Evolutionary conservation across 805 yeast genomes (phyloP).

Genomic region (Metschnikowia santaceciliae): DNA sequence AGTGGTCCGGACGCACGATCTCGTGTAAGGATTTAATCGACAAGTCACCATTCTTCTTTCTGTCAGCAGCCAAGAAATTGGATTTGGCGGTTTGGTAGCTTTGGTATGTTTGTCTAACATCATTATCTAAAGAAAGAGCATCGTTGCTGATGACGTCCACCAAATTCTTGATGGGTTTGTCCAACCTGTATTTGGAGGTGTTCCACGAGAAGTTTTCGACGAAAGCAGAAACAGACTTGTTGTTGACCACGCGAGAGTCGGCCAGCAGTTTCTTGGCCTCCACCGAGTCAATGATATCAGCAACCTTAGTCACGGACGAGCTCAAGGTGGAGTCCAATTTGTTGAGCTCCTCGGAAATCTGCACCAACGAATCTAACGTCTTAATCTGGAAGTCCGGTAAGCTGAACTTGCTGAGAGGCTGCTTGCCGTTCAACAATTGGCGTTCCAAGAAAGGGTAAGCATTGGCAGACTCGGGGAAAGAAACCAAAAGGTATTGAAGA

Average conservation of each 20-base stretch:
- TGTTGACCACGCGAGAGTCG: slow-evolving; percentile 38
- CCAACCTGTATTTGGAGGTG: slow-evolving; percentile 77
- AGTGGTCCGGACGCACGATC: slow-evolving; percentile 76
- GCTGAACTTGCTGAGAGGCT: slow-evolving; percentile 52
- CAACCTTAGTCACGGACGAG: slow-evolving; percentile 63
- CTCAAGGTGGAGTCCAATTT: slow-evolving; percentile 80
- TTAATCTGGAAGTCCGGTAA: slow-evolving; percentile 91
- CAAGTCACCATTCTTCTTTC: slow-evolving; percentile 90
- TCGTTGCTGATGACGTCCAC: slow-evolving; percentile 68
- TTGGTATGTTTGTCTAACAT: slow-evolving; percentile 72
- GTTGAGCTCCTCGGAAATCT: slow-evolving; percentile 83
- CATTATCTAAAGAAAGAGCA: slow-evolving; percentile 78
- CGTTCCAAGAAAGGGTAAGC: slow-evolving; percentile 53
- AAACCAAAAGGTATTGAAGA: slow-evolving; percentile 50
- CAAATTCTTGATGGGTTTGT: slow-evolving; percentile 75
- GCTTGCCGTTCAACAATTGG: slow-evolving; percentile 52
- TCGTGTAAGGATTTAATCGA: slow-evolving; percentile 89
- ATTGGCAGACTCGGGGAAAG: slow-evolving; percentile 52
- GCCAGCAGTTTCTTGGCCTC: slow-evolving; percentile 17
- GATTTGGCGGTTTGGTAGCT: slow-evolving; percentile 80
- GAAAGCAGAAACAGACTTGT: slow-evolving; percentile 53
- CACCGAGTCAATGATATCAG: slow-evolving; percentile 61
- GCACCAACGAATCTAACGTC: slow-evolving; percentile 85
- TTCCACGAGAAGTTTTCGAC: slow-evolving; percentile 84
- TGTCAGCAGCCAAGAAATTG: slow-evolving; percentile 79